Evolutionary conservation across 441 rosid genomes (phyloP), one percentile per base, ranked within the genome.

Genomic region (Gossypium trilobum): DNA sequence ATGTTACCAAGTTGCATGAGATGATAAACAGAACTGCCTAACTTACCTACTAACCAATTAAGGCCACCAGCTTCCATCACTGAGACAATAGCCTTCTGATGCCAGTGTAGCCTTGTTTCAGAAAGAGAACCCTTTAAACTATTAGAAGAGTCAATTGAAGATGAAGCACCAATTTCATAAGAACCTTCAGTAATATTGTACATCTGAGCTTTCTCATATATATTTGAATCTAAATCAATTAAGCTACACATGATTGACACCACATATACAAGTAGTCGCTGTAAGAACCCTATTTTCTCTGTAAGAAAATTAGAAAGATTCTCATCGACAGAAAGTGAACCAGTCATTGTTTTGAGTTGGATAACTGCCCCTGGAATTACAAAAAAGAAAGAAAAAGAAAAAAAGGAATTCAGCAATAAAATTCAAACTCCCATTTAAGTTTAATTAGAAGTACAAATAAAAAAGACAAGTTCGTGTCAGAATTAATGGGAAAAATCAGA

Each of bases 21-120:
- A 42, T 55, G 61, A 75, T 72, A 79, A 75, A 72, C 74, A 70
- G 74, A 86, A 83, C 69, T 77, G 87, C 91, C 85, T 88, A 88
- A 90, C 93, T 90, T 90, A 90, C 96, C 96, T 90, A 90, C 93
- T 85, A 90, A 88, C 96, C 96, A 90, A 77, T 88, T 88, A 82
- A 90, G 90, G 70, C 90, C 96, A 75, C 96, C 96, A 23, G 96
- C 96, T 84, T 90, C 96, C 96, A 90, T 88, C 77, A 90, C 85
- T 33, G 89, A 88, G 68, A 88, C 82, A 78, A 90, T 85, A 39
- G 93, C 96, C 80, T 84, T 88, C 70, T 83, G 85, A 81, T 79
- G 88, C 96, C 96, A 90, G 71, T 78, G 74, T 57, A 85, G 71
- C 75, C 82, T 81, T 73, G 81, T 51, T 71, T 86, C 88, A 54